Percentiles rank a stretch among this genome's conserved stretches.
Conservation (phyloP, 306 rosid species). For the Dryas drummondii region DNA sequence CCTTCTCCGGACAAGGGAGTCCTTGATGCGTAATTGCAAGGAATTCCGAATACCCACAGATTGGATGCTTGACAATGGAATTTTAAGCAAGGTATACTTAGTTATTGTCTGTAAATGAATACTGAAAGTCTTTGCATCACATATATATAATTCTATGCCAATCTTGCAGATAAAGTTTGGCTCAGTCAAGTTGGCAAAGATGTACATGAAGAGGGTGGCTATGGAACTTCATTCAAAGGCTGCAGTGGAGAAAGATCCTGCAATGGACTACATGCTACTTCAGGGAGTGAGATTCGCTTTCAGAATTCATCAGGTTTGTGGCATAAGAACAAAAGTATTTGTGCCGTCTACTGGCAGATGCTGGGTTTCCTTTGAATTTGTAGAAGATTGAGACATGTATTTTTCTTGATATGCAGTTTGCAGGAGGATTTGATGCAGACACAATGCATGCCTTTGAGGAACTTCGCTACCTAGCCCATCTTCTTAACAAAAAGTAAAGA, state of each 20-base stretch:
- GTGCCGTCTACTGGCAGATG: neutral
- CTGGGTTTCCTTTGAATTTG: neutral
- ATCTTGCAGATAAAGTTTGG: conserved; percentile 74
- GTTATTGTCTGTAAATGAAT: neutral
- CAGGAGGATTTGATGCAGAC: conserved; percentile 98
- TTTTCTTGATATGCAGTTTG: conserved; percentile 65
- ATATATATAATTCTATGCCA: neutral
- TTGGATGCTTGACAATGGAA: conserved; percentile 96
- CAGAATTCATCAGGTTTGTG: conserved; percentile 88
- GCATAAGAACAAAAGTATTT: neutral
- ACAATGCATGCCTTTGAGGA: conserved; percentile 97
- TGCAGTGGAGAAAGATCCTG: conserved; percentile 85
- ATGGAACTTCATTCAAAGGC: conserved; percentile 91
- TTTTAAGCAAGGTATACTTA: conserved; percentile 68
- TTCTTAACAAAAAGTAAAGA: conserved; percentile 70
- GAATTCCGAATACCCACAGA: conserved; percentile 80
- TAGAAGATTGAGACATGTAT: conserved; percentile 14
- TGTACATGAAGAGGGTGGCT: conserved; percentile 90
- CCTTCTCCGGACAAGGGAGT: conserved; percentile 83
- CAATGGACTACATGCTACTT: conserved; percentile 97
- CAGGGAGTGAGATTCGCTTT: conserved; percentile 99
- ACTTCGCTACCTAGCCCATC: conserved; percentile 83
- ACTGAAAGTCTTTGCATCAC: neutral
- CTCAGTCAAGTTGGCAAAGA: conserved; percentile 88
- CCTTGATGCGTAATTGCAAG: conserved; percentile 77